Base-by-base conservation (phyloP, 2,329 filamentous ascomycete genomes). In the Metarhizium rileyi region DNA sequence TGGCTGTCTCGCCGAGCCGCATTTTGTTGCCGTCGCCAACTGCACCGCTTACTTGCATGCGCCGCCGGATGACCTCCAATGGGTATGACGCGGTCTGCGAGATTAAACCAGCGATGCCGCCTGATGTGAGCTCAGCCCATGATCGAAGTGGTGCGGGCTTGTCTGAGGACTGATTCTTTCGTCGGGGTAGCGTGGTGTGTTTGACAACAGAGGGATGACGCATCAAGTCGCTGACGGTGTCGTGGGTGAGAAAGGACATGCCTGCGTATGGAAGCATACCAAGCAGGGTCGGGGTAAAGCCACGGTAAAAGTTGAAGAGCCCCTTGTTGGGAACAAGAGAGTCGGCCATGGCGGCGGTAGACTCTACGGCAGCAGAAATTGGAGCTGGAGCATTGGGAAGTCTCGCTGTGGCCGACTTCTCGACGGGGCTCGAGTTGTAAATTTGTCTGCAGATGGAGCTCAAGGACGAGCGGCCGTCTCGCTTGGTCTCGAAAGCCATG, bases 181-280 rank as follows among this genome's bases (percentile, higher is more conserved):
- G 81, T 52, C 76, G 73, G 0, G 87, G 81, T 1, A 94, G 70
- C 0, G 86, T 89, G 4, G 91, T 95, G 64, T 88, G 87, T 43
- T 76, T 64, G 4, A 85, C 81, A 6, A 96, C 60, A 1, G 66
- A 55, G 0, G 83, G 83, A 50, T 78, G 76, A 18, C 90, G 87
- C 58, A 98, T 77, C 44, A 93, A 61, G 66, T 98, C 93, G 53
- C 88, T 87, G 38, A 86, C 81, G 4, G 87, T 89, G 66, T 98
- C 93, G 70, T 98, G 93, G 0, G 89, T 95, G 38, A 98, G 77
- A 70, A 98, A 98, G 1, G 90, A 95, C 61, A 94, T 84, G 59
- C 93, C 93, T 1, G 93, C 93, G 62, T 98, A 98, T 0, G 93
- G 93, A 1, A 98, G 73, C 91, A 98, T 98, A 58, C 93, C 93